Conservation (phyloP, 257 asterid species). For the Prunella vulgaris region DNA sequence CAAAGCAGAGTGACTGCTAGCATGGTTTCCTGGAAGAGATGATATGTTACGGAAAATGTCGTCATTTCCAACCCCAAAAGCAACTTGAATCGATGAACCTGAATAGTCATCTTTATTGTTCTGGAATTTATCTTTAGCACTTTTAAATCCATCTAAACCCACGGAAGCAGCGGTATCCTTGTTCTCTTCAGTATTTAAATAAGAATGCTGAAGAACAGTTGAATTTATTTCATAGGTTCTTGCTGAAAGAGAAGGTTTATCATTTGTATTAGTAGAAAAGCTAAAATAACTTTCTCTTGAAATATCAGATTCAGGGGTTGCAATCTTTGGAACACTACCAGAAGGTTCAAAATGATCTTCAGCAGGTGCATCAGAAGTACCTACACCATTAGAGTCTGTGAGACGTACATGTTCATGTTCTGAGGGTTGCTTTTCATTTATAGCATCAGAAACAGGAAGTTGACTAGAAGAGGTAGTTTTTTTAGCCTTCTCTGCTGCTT, state of each 20-base stretch:
- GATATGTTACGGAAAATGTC: conserved; percentile 23
- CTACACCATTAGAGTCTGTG: conserved; percentile 46
- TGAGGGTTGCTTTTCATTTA: conserved; percentile 38
- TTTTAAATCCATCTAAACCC: conserved; percentile 28
- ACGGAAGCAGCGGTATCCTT: conserved; percentile 32
- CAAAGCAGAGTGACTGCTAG: too few species aligned
- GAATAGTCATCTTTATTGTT: conserved; percentile 36
- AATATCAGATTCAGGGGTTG: conserved; percentile 32
- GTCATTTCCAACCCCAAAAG: conserved; percentile 28
- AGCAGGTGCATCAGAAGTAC: conserved; percentile 48
- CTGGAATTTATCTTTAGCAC: conserved; percentile 25
- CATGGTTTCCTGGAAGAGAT: conserved; percentile 32
- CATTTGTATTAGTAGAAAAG: conserved; percentile 26
- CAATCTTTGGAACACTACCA: conserved; percentile 29
- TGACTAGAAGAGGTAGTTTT: conserved; percentile 41
- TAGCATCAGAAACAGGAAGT: conserved; percentile 34
- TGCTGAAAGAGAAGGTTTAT: conserved; percentile 26
- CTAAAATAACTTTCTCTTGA: conserved; percentile 27
- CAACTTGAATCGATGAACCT: conserved; percentile 33
- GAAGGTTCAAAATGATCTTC: conserved; percentile 31
- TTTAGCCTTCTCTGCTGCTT: conserved; percentile 73
- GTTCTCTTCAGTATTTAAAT: conserved; percentile 34
- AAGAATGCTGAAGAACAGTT: conserved; percentile 22
- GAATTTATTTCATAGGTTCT: conserved; percentile 22
- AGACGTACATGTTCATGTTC: conserved; percentile 36